Evolutionary conservation across 1,284 basidiomycete genomes (phyloP).

Genomic region (Prillingera fragicola): DNA sequence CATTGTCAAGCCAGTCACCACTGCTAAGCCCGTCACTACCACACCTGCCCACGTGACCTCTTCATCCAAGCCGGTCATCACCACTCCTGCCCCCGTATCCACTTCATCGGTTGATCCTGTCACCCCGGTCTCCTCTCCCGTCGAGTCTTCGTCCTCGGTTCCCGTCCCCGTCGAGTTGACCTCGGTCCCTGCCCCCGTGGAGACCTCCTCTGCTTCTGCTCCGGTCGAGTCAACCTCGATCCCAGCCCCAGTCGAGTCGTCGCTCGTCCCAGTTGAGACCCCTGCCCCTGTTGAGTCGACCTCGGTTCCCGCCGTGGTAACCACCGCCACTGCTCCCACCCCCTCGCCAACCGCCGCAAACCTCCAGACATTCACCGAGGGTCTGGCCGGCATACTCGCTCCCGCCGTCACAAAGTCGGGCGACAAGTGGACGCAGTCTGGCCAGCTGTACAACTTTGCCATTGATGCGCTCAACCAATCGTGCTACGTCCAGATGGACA

Average conservation of each 20-base stretch:
- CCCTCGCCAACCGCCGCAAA: constrained; percentile 10
- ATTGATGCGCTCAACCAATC: constrained; percentile 22
- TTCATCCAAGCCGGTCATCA: no score
- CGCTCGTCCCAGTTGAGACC: constrained; percentile 1
- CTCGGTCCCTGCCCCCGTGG: background rate
- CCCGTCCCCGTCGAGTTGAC: background rate
- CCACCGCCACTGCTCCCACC: constrained; percentile 6
- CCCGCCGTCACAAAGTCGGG: constrained; percentile 23
- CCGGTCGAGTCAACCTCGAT: background rate
- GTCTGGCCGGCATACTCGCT: constrained; percentile 26
- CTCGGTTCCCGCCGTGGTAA: constrained; percentile 1
- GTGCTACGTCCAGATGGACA: constrained; percentile 28
- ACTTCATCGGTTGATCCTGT: background rate
- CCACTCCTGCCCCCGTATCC: background rate
- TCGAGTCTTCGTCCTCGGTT: background rate
- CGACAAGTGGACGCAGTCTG: no score
- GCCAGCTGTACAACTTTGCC: constrained; percentile 22
- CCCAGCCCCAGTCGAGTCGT: background rate
- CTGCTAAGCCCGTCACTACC: no score
- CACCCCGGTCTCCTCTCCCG: no score
- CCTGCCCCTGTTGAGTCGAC: constrained; percentile 2
- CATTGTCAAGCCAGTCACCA: background rate
- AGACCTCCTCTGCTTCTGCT: background rate
- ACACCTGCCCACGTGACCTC: no score
- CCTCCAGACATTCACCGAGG: constrained; percentile 27